A percentile compares a stretch with the other conserved stretches of the same genome.
Conservation (phyloP, 768 basidiomycete genomes). For the Amyloporia xantha region DNA sequence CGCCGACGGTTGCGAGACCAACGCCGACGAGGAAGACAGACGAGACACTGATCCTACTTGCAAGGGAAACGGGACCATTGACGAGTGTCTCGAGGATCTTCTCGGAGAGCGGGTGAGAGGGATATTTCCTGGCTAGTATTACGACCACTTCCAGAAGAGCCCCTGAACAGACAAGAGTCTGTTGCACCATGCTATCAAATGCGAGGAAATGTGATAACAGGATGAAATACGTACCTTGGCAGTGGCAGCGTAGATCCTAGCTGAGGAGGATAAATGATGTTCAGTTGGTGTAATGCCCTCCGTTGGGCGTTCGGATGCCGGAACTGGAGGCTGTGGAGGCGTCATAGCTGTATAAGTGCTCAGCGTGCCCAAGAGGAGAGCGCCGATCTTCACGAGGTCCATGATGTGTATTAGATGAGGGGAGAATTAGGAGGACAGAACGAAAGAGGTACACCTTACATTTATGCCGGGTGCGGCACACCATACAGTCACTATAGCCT, state of each 20-base stretch:
- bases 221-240: neutral
- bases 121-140: neutral
- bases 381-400: conserved; percentile 1
- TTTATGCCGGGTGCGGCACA: too few species aligned
- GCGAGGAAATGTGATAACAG: neutral
- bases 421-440: too few species aligned
- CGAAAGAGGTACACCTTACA: too few species aligned
- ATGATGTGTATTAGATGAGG: too few species aligned
- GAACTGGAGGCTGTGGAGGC: neutral
- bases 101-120: neutral
- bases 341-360: neutral
- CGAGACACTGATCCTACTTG: neutral
- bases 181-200: neutral
- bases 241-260: neutral
- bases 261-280: neutral
- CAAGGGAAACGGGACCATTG: neutral
- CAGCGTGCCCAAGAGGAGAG: neutral
- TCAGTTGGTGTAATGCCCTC: neutral
- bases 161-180: neutral
- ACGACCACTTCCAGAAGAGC: neutral
- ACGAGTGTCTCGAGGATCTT: neutral
- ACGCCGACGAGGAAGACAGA: neutral
- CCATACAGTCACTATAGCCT: too few species aligned
- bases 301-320: neutral
- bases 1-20: neutral